Evolutionary conservation across 371 early-diverging fungal genomes (phyloP).

Genomic region (Caulochytrium protostelioides): DNA sequence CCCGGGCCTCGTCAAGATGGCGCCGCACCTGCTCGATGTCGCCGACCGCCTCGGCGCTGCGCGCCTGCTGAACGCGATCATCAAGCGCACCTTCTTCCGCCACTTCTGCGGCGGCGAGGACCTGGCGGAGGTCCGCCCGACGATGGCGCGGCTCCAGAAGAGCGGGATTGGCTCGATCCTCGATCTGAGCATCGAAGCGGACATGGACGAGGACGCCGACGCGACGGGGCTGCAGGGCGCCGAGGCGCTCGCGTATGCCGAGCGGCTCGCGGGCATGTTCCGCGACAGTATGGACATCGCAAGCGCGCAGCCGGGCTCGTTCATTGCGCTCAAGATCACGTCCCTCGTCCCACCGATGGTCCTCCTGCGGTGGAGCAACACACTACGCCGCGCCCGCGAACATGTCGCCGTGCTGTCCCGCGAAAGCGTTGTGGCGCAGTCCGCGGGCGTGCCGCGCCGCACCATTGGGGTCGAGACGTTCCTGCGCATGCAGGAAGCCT

Average conservation of each 20-base stretch:
- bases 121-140: slow-evolving; percentile 56
- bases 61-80: slow-evolving; percentile 36
- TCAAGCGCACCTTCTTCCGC: slow-evolving; percentile 65
- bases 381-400: slow-evolving; percentile 17
- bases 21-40: slow-evolving; percentile 37
- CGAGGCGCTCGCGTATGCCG: slow-evolving; percentile 23
- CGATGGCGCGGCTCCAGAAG: slow-evolving; percentile 45
- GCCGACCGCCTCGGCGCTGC: slow-evolving; percentile 37
- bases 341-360: slow-evolving; percentile 54
- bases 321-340: slow-evolving; percentile 75
- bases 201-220: slow-evolving; percentile 36
- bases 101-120: slow-evolving; percentile 87
- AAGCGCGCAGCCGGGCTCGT: slow-evolving; percentile 31
- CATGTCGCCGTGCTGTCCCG: slow-evolving; percentile 18
- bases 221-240: slow-evolving; percentile 17
- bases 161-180: slow-evolving; percentile 64
- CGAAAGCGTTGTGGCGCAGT: too few relatives aligned
- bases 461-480: background rate
- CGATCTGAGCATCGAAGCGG: slow-evolving; percentile 74
- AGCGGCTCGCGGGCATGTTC: slow-evolving; percentile 38
- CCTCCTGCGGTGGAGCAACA: slow-evolving; percentile 45
- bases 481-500: too few relatives aligned
- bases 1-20: slow-evolving; percentile 37
- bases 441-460: too few relatives aligned
- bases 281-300: slow-evolving; percentile 41